phyloP scores from a whole-genome alignment of 148 eudicot genomes.

The Pouteria glomerata region DNA sequence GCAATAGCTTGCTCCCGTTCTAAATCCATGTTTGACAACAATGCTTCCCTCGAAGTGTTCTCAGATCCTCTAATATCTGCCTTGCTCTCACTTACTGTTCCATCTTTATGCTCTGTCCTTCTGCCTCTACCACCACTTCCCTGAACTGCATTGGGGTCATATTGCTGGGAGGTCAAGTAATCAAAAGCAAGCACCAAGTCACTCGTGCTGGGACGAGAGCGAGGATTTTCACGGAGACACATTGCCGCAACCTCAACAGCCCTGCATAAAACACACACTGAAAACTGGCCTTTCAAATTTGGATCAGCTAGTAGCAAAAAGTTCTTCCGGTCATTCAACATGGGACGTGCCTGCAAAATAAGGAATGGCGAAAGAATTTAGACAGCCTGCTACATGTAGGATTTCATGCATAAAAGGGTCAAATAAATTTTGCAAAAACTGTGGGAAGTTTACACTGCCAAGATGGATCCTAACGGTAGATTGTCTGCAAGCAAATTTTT shows the following conservation, averaged over 20 bases:
- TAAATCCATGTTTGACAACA: constrained; percentile 14
- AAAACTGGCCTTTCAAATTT: constrained; percentile 43
- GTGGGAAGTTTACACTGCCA: too few species aligned
- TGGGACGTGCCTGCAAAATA: constrained; percentile 44
- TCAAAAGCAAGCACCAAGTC: constrained; percentile 55
- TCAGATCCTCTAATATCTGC: constrained; percentile 1
- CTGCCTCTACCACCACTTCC: constrained; percentile 6
- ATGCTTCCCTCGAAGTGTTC: constrained; percentile 1
- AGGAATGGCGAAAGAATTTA: neutral
- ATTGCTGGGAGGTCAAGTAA: constrained; percentile 31
- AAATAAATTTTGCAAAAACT: neutral
- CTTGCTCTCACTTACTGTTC: neutral
- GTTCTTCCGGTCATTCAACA: constrained; percentile 33
- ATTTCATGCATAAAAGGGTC: neutral
- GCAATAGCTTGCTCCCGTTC: constrained; percentile 64
- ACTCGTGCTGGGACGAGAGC: constrained; percentile 43
- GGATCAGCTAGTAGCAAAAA: constrained; percentile 52
- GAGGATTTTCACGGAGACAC: constrained; percentile 52
- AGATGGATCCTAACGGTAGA: too few species aligned
- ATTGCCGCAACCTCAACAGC: constrained; percentile 55
- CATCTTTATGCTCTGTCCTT: neutral
- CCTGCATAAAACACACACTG: constrained; percentile 27
- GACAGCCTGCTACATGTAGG: neutral
- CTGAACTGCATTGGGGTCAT: constrained; percentile 7
- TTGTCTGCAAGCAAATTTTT: too few species aligned